Evolutionary conservation across 768 basidiomycete species (phyloP).

Genomic region (Mycena epipterygia): DNA sequence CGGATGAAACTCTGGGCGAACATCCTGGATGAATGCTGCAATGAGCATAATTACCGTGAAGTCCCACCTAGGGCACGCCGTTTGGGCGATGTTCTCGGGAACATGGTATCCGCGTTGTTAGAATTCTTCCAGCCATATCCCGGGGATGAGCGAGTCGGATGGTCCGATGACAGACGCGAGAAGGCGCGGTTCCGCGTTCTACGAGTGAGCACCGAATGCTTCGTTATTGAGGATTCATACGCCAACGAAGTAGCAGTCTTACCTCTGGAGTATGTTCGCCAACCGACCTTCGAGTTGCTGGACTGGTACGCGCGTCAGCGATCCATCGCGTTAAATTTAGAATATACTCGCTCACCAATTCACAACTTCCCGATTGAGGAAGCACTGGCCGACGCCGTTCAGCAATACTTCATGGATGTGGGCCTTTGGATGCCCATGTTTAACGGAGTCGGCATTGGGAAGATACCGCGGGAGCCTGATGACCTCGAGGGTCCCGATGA

Average conservation of each 20-base stretch:
- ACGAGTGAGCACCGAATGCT: not conserved
- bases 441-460: not conserved
- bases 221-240: slow-evolving; percentile 3
- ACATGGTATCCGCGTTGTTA: not conserved
- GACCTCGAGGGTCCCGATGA: not conserved
- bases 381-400: not conserved
- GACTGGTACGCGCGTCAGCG: slow-evolving; percentile 14
- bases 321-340: not conserved
- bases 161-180: slow-evolving; percentile 9
- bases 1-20: not conserved
- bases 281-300: not conserved
- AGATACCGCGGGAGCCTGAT: not conserved
- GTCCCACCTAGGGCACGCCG: not conserved
- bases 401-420: not conserved
- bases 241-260: not conserved
- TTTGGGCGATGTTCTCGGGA: slow-evolving; percentile 16
- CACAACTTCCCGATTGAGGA: not conserved
- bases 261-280: slow-evolving; percentile 15
- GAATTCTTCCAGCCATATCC: slow-evolving; percentile 28
- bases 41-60: too few species aligned
- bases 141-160: not conserved
- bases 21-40: not conserved
- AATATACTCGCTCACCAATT: not conserved
- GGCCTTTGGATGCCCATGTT: not conserved
- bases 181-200: not conserved